Percentiles rank a stretch among this genome's conserved stretches.
Evolutionary conservation across 768 basidiomycete species (phyloP).

Genomic region (Auricularia sp.): DNA sequence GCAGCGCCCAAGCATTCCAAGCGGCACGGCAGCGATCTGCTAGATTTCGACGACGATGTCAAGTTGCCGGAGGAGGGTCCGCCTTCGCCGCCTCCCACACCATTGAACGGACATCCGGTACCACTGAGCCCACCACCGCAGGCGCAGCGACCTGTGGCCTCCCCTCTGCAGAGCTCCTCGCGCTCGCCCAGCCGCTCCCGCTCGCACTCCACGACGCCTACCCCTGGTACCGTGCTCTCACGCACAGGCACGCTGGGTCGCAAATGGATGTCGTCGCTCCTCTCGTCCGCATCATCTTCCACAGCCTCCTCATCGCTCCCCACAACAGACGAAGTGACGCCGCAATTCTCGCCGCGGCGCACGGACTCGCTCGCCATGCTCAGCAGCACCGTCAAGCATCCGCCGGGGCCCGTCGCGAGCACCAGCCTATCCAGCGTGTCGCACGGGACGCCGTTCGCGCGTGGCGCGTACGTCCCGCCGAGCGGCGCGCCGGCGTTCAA

Average conservation of each 20-base stretch:
- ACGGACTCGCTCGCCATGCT: conserved; percentile 9
- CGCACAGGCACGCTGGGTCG: conserved; percentile 18
- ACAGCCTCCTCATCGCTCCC: conserved; percentile 6
- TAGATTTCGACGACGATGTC: neutral
- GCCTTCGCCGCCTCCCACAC: neutral
- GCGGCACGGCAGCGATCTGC: neutral
- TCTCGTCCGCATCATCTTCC: conserved; percentile 16
- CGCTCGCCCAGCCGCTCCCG: neutral
- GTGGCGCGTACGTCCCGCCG: conserved; percentile 35
- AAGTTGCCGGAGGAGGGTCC: neutral
- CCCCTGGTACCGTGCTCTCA: neutral
- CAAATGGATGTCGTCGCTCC: conserved; percentile 37
- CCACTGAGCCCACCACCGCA: neutral
- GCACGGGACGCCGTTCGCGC: conserved; percentile 44
- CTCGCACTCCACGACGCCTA: neutral
- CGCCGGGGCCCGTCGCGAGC: neutral
- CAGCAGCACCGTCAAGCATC: neutral
- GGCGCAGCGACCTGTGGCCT: neutral
- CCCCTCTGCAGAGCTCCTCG: neutral
- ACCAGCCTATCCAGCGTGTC: neutral
- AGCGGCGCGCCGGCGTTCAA: conserved; percentile 68
- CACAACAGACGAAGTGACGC: conserved; percentile 7
- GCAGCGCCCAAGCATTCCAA: neutral
- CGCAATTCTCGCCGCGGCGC: conserved; percentile 10
- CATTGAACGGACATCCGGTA: neutral